Evolutionary conservation across 768 basidiomycete genomes (phyloP).

Genomic region (Phaffia australis): DNA sequence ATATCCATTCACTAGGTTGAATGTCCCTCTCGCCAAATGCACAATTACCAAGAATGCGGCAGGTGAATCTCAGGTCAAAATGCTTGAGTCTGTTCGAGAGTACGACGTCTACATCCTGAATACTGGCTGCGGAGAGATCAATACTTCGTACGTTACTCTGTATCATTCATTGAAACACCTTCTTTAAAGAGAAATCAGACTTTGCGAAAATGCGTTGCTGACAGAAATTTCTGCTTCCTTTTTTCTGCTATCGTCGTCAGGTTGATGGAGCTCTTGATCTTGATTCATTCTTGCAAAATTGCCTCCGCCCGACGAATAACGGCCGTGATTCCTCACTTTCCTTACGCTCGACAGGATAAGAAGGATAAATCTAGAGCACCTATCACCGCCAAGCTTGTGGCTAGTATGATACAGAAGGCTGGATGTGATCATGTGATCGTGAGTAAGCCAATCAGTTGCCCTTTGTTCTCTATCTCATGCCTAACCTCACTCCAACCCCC

Average conservation of each 20-base stretch:
- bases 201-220: background rate
- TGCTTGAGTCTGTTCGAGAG: constrained; percentile 88
- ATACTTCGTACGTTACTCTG: constrained; percentile 20
- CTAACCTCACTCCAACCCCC: background rate
- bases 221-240: background rate
- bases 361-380: constrained; percentile 93
- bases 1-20: constrained; percentile 53
- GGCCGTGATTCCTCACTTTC: constrained; percentile 95
- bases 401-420: constrained; percentile 93
- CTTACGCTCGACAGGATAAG: constrained; percentile 65
- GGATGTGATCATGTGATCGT: constrained; percentile 93
- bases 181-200: background rate
- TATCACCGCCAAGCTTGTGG: constrained; percentile 95
- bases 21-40: constrained; percentile 59
- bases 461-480: background rate
- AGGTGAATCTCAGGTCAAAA: constrained; percentile 90
- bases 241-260: constrained; percentile 69
- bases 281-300: constrained; percentile 96
- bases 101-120: constrained; percentile 99
- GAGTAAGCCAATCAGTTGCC: constrained; percentile 21
- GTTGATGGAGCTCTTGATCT: constrained; percentile 95
- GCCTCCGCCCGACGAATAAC: constrained; percentile 91
- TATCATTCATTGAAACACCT: constrained; percentile 16
- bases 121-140: constrained; percentile 25
- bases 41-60: constrained; percentile 85